Conservation (phyloP, 164 flowering plant genomes). For the Nymphaea thermarum region DNA sequence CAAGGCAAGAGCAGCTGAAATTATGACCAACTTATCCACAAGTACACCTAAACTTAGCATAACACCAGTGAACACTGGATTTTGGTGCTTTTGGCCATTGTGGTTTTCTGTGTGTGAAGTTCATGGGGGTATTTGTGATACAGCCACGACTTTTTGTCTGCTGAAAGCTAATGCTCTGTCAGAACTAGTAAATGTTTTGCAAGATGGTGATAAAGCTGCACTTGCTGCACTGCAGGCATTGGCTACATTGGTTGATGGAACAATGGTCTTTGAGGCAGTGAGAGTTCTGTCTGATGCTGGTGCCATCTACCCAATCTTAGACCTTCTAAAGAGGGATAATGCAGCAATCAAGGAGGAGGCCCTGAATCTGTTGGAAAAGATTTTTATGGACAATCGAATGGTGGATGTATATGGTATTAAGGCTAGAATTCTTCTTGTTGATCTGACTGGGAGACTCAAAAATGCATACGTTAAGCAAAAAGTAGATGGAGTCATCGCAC, state of each 20-base stretch:
- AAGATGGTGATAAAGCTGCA: conserved; percentile 35
- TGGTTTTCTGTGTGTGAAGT: conserved; percentile 24
- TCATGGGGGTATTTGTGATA: conserved; percentile 46
- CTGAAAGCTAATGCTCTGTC: conserved; percentile 47
- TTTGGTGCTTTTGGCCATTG: conserved; percentile 22
- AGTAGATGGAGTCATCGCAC: conserved; percentile 33
- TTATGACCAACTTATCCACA: conserved; percentile 46
- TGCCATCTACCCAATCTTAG: conserved; percentile 33
- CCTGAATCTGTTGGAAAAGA: conserved; percentile 40
- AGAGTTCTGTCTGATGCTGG: conserved; percentile 34
- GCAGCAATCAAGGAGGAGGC: conserved; percentile 41
- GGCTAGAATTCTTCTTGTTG: conserved; percentile 28
- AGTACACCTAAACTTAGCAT: conserved; percentile 30
- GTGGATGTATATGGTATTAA: conserved; percentile 32
- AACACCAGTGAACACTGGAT: conserved; percentile 10
- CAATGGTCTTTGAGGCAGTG: conserved; percentile 27
- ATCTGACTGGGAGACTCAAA: conserved; percentile 26
- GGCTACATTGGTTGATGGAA: conserved; percentile 40
- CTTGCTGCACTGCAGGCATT: conserved; percentile 51
- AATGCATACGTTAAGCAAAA: conserved; percentile 28
- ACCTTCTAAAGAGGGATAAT: conserved; percentile 43
- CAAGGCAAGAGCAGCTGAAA: conserved; percentile 54
- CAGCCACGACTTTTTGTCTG: conserved; percentile 39
- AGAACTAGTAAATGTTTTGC: conserved; percentile 37
- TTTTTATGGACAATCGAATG: conserved; percentile 37